Percentiles rank a stretch among this genome's conserved stretches.
These are phyloP conservation scores for Artomyces pyxidatus DNA, from an alignment of 768 basidiomycete species.

Conservation along the genomic window DNA sequence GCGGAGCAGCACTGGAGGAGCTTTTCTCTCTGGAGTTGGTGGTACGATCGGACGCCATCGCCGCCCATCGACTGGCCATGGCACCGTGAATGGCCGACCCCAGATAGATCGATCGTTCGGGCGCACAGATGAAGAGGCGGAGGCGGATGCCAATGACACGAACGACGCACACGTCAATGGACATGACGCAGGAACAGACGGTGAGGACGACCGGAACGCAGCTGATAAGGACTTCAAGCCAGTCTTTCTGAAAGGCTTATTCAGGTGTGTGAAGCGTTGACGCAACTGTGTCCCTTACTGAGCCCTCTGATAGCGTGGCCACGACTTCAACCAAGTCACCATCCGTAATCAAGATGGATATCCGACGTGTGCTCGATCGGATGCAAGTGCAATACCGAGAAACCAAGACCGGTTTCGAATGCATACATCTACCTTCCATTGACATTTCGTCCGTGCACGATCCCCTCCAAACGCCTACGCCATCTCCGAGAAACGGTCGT, in stretches of 20 bases:
- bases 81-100: constrained; percentile 22
- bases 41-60: constrained; percentile 63
- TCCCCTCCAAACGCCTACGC: constrained; percentile 12
- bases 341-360: constrained; percentile 71
- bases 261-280: constrained; percentile 51
- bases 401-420: constrained; percentile 89
- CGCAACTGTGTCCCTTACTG: constrained; percentile 1
- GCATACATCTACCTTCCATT: constrained; percentile 91
- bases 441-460: constrained; percentile 70
- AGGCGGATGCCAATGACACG: constrained; percentile 16
- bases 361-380: constrained; percentile 79
- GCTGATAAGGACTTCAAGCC: constrained; percentile 81
- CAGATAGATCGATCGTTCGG: constrained; percentile 40
- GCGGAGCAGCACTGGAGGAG: constrained; percentile 69
- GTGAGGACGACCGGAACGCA: constrained; percentile 2
- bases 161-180: constrained; percentile 1
- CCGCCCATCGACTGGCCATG: constrained; percentile 63
- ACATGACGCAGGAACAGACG: constrained; percentile 13
- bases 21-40: constrained; percentile 35
- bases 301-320: constrained; percentile 53
- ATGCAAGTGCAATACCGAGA: constrained; percentile 95
- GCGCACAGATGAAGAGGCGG: constrained; percentile 39
- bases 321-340: constrained; percentile 92
- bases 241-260: constrained; percentile 91
- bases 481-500: constrained; percentile 26